A percentile compares a stretch with the other conserved stretches of the same genome.
phyloP scores from a whole-genome alignment of 1,284 basidiomycete species.

The Ceratorhiza oryzae-sativae region DNA sequence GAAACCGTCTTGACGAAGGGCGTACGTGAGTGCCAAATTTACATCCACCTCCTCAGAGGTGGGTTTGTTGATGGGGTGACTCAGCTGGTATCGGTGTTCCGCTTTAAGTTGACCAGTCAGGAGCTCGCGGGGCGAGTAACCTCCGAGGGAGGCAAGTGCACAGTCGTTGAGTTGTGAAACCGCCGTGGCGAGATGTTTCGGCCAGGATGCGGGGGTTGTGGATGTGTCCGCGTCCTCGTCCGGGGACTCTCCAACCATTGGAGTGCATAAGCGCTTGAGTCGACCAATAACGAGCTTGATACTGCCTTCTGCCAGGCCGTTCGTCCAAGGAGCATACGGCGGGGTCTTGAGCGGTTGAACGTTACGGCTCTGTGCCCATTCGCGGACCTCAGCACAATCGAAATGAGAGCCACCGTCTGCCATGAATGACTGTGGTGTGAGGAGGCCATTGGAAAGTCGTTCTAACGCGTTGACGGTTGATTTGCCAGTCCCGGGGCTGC shows the following conservation, averaged over 20 bases:
- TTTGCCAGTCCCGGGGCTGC: conserved; percentile 40
- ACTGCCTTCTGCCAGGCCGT: conserved; percentile 51
- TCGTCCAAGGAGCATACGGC: conserved; percentile 55
- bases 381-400: conserved; percentile 49
- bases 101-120: conserved; percentile 33
- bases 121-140: conserved; percentile 43
- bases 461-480: neutral
- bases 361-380: conserved; percentile 45
- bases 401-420: conserved; percentile 54
- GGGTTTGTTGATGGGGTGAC: neutral
- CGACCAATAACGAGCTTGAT: conserved; percentile 46
- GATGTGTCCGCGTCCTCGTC: neutral
- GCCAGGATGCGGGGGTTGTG: conserved; percentile 34
- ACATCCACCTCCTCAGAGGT: conserved; percentile 3
- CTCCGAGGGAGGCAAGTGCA: conserved; percentile 24
- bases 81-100: neutral
- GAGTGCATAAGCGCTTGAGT: conserved; percentile 50
- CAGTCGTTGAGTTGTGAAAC: conserved; percentile 41
- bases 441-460: neutral
- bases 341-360: conserved; percentile 46
- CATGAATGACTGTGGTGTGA: conserved; percentile 51
- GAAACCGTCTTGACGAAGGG: conserved; percentile 26
- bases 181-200: conserved; percentile 38
- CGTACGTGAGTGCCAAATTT: conserved; percentile 41
- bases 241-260: conserved; percentile 47